Conservation (phyloP, 768 basidiomycete species). For the Russula compacta region DNA sequence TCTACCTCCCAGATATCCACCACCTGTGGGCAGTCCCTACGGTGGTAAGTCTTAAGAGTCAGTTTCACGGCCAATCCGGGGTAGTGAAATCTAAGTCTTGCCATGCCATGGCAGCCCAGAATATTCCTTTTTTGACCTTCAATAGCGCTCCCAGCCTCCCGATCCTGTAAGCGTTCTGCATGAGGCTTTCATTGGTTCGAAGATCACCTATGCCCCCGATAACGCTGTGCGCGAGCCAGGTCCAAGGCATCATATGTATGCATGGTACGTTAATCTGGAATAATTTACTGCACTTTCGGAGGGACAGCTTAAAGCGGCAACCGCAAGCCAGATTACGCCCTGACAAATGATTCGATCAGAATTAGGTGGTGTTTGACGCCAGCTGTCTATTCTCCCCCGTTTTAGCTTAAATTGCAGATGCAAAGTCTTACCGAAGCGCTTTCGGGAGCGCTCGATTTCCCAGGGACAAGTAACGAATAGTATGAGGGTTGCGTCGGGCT, state of each 20-base stretch:
- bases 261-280: not conserved
- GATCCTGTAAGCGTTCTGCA: not conserved
- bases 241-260: not conserved
- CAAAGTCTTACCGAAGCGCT: not conserved
- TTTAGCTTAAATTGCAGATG: not conserved
- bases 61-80: not conserved
- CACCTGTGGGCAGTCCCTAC: not conserved
- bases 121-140: not conserved
- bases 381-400: not conserved
- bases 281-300: not conserved
- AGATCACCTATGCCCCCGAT: not conserved
- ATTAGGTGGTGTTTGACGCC: conserved; percentile 2
- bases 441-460: not conserved
- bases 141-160: not conserved
- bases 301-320: not conserved
- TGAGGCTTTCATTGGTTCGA: not conserved
- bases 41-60: not conserved
- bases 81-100: not conserved
- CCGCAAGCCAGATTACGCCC: not conserved
- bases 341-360: conserved; percentile 6
- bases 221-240: not conserved
- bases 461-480: not conserved
- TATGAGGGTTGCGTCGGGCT: not conserved
- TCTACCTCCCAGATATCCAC: not conserved
- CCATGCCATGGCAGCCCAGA: not conserved